These are phyloP conservation scores for Epichloe baconii DNA, from an alignment of 2,329 filamentous ascomycete genomes.

Conservation along the genomic window DNA sequence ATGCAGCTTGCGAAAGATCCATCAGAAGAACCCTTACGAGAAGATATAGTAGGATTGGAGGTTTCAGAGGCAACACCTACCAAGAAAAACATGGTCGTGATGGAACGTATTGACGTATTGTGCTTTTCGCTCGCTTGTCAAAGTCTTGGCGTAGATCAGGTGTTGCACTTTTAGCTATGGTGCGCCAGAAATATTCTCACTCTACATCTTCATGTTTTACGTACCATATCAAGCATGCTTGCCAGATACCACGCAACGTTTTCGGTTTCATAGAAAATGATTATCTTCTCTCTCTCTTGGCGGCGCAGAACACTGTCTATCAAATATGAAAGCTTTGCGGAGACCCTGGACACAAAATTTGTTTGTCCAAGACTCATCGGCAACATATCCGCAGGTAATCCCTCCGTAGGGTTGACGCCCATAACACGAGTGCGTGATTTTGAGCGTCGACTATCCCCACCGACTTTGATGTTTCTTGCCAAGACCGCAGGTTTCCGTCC, in stretches of 20 bases:
- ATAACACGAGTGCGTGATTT: too few relatives aligned
- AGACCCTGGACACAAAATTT: too few relatives aligned
- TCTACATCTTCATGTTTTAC: slow-evolving; percentile 10
- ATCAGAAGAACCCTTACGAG: slow-evolving; percentile 59
- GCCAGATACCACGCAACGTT: slow-evolving; percentile 80
- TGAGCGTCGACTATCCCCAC: too few relatives aligned
- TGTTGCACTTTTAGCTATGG: slow-evolving; percentile 41
- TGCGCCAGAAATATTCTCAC: background rate
- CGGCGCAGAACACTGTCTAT: too few relatives aligned
- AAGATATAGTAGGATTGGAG: slow-evolving; percentile 1
- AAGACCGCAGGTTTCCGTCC: too few relatives aligned
- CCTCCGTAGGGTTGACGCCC: too few relatives aligned
- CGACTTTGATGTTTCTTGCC: too few relatives aligned
- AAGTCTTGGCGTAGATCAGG: slow-evolving; percentile 53
- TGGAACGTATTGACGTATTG: slow-evolving; percentile 74
- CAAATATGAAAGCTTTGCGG: too few relatives aligned
- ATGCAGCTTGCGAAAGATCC: slow-evolving; percentile 81
- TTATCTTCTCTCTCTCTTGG: too few relatives aligned
- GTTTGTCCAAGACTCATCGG: too few relatives aligned
- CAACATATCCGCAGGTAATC: too few relatives aligned
- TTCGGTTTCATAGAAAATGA: too few relatives aligned
- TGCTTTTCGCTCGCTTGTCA: slow-evolving; percentile 48
- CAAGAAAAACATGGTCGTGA: slow-evolving; percentile 48
- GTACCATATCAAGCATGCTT: slow-evolving; percentile 60
- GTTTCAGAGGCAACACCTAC: slow-evolving; percentile 13